Evolutionary conservation across 2,329 filamentous ascomycete species (phyloP), one percentile per base, ranked within the genome.

Genomic region (Colletotrichum cordylinicola): DNA sequence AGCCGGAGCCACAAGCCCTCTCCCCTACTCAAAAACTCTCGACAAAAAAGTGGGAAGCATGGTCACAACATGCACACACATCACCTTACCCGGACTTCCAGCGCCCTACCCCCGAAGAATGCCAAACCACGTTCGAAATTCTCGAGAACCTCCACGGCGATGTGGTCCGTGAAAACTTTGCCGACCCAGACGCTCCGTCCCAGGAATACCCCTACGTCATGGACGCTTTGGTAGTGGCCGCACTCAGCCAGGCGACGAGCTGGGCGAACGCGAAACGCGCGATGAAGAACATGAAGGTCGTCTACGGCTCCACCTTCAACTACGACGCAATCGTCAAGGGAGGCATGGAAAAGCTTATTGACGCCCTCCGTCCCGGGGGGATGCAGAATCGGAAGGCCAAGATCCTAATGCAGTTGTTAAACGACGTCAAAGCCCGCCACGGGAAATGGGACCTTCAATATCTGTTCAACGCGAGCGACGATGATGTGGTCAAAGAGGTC

Each of bases 371-470:
- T 15, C 72, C 72, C 3, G 72, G 61, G 6, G 67, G 72, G 18
- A 67, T 67, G 67, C 72, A 74, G 52, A 74, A 67, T 16, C 67
- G 61, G 33, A 70, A 74, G 29, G 6, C 72, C 12, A 70, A 74
- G 61, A 70, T 70, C 9, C 48, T 70, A 18, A 70, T 66, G 72
- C 21, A 39, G 24, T 48, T 74, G 3, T 29, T 74, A 18, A 15
- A 48, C 6, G 72, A 74, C 27, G 60, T 70, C 24, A 70, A 70
- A 52, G 52, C 15, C 1, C 67, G 67, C 4, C 66, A 74, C 18
- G 72, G 67, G 2, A 67, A 67, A n/a, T 74, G 67, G 67, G 67
- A 74, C 10, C 67, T 74, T 27, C 67, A 74, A 35, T 12, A 39
- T 61, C 66, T 70, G 27, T 66, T 74, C n/a, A 27, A 70, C 18